phyloP scores from a whole-genome alignment of 177 flowering plant species.

The Vitis hybrid region DNA sequence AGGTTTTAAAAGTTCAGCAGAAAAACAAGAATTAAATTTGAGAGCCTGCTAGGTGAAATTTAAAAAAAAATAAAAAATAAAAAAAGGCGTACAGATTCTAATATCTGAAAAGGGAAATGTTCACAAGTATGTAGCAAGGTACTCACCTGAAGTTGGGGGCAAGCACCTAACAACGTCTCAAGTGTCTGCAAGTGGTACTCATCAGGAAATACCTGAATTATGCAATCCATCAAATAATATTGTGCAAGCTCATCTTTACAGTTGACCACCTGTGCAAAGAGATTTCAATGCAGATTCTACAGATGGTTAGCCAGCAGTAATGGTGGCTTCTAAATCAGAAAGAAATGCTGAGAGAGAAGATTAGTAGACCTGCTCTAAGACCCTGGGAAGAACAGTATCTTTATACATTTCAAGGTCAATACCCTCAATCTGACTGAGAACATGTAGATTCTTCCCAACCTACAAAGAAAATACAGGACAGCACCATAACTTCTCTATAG shows the following conservation, averaged over 20 bases:
- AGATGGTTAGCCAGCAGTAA: background rate
- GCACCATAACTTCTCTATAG: background rate
- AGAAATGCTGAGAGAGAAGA: background rate
- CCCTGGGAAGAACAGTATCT: slow-evolving; percentile 90
- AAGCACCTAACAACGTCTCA: slow-evolving; percentile 84
- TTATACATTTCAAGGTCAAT: slow-evolving; percentile 94
- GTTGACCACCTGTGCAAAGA: slow-evolving; percentile 74
- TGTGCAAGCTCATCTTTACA: slow-evolving; percentile 98
- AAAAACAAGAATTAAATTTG: too few species aligned
- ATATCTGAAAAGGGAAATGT: background rate
- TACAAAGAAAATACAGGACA: slow-evolving; percentile 28
- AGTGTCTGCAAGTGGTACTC: slow-evolving; percentile 98
- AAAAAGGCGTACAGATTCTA: too few species aligned
- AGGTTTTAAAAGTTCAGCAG: too few species aligned
- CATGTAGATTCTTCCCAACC: slow-evolving; percentile 98
- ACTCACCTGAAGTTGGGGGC: slow-evolving; percentile 94
- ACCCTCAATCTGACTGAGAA: slow-evolving; percentile 97
- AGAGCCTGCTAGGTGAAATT: too few species aligned
- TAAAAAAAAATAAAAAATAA: too few species aligned
- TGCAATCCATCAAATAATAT: slow-evolving; percentile 94
- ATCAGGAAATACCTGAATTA: slow-evolving; percentile 98
- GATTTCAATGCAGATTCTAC: slow-evolving; percentile 1
- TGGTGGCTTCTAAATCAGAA: background rate
- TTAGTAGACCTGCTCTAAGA: slow-evolving; percentile 83
- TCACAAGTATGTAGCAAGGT: background rate